A percentile compares a stretch with the other conserved stretches of the same genome.
These are phyloP conservation scores for Xerocomellus intermedius DNA, from an alignment of 768 basidiomycete species.

Conservation along the genomic window DNA sequence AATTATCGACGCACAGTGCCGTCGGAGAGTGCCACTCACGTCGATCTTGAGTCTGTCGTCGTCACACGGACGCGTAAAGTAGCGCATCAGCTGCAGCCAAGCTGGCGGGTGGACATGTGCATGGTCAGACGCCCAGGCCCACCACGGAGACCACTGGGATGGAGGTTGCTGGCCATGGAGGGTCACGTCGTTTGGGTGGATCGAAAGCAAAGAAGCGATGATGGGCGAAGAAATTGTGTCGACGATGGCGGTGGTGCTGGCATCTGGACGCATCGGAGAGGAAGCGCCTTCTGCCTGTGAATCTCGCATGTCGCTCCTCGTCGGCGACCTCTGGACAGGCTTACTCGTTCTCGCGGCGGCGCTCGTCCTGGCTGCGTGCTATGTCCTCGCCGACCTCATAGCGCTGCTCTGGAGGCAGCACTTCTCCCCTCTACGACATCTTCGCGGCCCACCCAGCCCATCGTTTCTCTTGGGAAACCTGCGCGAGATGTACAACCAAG, in stretches of 20 bases:
- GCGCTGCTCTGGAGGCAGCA: constrained; percentile 44
- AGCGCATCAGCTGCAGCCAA: constrained; percentile 25
- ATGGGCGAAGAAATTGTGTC: constrained; percentile 20
- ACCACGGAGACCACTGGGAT: constrained; percentile 35
- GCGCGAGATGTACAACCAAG: constrained; percentile 53
- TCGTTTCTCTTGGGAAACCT: constrained; percentile 55
- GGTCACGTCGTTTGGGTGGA: constrained; percentile 49
- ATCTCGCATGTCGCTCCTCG: constrained; percentile 1
- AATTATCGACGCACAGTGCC: not conserved
- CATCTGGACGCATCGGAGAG: not conserved
- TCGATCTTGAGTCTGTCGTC: constrained; percentile 1
- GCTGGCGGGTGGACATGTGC: constrained; percentile 19
- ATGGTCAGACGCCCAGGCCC: constrained; percentile 33
- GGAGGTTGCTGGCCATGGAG: constrained; percentile 20
- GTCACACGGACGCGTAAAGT: constrained; percentile 17
- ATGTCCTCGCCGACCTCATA: constrained; percentile 37
- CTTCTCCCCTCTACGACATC: constrained; percentile 46
- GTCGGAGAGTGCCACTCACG: constrained; percentile 15
- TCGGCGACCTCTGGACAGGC: not conserved
- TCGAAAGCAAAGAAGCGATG: constrained; percentile 36
- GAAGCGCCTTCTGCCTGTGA: not conserved
- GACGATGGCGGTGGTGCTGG: constrained; percentile 15
- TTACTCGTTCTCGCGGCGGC: constrained; percentile 4
- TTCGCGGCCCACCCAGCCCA: constrained; percentile 45
- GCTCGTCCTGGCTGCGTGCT: constrained; percentile 18